phyloP scores from a whole-genome alignment of 2,329 filamentous ascomycete species.

The Gaeumannomyces sp. region DNA sequence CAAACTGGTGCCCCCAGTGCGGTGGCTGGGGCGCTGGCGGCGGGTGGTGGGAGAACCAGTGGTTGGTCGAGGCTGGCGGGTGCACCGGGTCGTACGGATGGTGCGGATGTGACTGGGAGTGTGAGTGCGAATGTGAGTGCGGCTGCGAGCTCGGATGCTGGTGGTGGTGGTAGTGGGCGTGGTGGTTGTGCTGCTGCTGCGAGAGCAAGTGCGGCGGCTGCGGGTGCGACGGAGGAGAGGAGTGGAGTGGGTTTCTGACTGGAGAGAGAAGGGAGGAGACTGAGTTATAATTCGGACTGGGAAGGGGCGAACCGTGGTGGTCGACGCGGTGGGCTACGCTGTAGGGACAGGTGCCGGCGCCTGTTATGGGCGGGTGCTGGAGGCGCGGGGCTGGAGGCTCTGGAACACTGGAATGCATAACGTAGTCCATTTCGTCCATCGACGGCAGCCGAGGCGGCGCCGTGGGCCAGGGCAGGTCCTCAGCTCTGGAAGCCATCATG shows the following conservation, averaged over 20 bases:
- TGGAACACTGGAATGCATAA: slow-evolving; percentile 21
- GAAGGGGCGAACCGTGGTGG: slow-evolving; percentile 2
- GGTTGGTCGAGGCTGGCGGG: background rate
- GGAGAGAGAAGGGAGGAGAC: background rate
- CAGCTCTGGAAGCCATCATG: background rate
- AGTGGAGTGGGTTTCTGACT: background rate
- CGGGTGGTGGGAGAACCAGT: slow-evolving; percentile 2
- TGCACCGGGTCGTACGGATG: slow-evolving; percentile 15
- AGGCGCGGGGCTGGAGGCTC: slow-evolving; percentile 6
- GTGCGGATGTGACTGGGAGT: slow-evolving; percentile 7
- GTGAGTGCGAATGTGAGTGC: slow-evolving; percentile 11
- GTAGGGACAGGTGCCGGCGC: slow-evolving; percentile 8
- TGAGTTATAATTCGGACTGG: slow-evolving; percentile 3
- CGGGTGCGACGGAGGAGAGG: background rate
- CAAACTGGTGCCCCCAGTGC: background rate
- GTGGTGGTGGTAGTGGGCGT: slow-evolving; percentile 5
- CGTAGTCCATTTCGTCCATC: slow-evolving; percentile 29
- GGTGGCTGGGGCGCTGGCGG: slow-evolving; percentile 2
- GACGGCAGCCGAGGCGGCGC: background rate
- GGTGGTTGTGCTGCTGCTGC: slow-evolving; percentile 7
- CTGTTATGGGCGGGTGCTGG: background rate
- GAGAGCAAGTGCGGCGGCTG: background rate
- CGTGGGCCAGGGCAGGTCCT: slow-evolving; percentile 8
- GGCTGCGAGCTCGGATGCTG: slow-evolving; percentile 8
- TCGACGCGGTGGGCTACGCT: background rate